Conservation (phyloP, 2,329 filamentous ascomycete genomes). For the Aspergillus persii region DNA sequence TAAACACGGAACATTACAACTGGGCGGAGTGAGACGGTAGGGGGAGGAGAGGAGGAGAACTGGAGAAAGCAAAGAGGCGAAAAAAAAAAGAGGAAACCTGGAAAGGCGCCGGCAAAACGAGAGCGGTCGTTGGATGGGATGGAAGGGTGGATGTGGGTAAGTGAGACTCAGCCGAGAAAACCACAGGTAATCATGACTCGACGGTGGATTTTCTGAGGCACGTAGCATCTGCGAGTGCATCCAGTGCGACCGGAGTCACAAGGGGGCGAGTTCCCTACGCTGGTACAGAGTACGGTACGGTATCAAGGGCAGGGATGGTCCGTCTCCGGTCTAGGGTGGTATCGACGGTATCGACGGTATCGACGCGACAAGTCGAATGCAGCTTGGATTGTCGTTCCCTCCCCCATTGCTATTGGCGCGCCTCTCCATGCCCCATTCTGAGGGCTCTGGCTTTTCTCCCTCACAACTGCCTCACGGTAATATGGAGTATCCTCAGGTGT, state of each 20-base stretch:
- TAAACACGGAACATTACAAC: conserved; percentile 7
- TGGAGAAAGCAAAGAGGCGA: background rate
- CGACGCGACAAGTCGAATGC: background rate
- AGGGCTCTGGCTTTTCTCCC: background rate
- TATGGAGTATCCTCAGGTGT: background rate
- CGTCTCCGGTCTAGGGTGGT: background rate
- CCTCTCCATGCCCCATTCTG: background rate
- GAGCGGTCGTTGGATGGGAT: conserved; percentile 4
- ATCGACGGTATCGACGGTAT: background rate
- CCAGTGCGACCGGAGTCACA: conserved; percentile 5
- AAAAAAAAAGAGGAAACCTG: conserved; percentile 2
- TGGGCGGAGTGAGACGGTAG: conserved; percentile 8
- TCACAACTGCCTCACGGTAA: too few relatives aligned
- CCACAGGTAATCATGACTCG: conserved; percentile 5
- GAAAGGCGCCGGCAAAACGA: conserved; percentile 2
- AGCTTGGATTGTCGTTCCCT: background rate
- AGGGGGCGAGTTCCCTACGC: background rate
- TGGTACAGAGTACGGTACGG: background rate
- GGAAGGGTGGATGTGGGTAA: background rate
- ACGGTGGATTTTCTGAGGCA: background rate
- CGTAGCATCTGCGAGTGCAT: background rate
- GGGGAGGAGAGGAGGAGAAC: background rate
- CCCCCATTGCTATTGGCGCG: background rate
- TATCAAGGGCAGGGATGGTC: background rate
- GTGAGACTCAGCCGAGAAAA: conserved; percentile 1